Evolutionary conservation across 768 basidiomycete genomes (phyloP).

Genomic region (Hortiboletus flavorubellus): DNA sequence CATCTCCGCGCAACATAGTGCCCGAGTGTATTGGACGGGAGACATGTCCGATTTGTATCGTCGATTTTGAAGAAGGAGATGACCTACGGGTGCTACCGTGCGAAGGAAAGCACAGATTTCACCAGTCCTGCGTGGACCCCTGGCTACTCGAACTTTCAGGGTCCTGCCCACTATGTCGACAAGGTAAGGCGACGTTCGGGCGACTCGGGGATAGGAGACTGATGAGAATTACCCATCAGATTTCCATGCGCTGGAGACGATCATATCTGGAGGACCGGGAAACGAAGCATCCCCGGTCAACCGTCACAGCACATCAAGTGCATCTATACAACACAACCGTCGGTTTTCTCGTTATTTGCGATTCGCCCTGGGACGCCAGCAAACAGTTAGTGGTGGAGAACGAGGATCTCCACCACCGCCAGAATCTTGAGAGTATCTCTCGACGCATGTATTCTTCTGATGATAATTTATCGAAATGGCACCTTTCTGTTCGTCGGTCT

Average conservation of each 20-base stretch:
- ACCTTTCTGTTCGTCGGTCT: not conserved
- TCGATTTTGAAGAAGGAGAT: conserved; percentile 93
- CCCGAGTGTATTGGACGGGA: conserved; percentile 73
- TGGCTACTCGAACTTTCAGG: conserved; percentile 90
- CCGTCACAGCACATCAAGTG: conserved; percentile 14
- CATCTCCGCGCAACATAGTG: conserved; percentile 25
- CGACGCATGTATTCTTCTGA: not conserved
- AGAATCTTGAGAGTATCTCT: conserved; percentile 9
- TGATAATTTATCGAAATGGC: not conserved
- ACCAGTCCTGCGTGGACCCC: conserved; percentile 86
- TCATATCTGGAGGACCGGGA: conserved; percentile 39
- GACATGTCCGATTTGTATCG: conserved; percentile 93
- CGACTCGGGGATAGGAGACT: not conserved
- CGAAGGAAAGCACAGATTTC: conserved; percentile 88
- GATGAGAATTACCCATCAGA: conserved; percentile 34
- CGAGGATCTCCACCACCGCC: conserved; percentile 17
- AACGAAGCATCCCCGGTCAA: conserved; percentile 7
- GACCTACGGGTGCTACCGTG: conserved; percentile 89
- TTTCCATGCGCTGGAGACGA: conserved; percentile 59
- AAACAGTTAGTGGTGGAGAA: conserved; percentile 34
- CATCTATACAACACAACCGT: conserved; percentile 34
- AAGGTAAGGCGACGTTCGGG: conserved; percentile 50
- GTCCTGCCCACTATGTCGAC: conserved; percentile 89
- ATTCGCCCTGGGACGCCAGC: conserved; percentile 49
- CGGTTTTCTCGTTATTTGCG: conserved; percentile 59